Conservation (phyloP, 2,329 filamentous ascomycete species). For the Phialophora chinensis region DNA sequence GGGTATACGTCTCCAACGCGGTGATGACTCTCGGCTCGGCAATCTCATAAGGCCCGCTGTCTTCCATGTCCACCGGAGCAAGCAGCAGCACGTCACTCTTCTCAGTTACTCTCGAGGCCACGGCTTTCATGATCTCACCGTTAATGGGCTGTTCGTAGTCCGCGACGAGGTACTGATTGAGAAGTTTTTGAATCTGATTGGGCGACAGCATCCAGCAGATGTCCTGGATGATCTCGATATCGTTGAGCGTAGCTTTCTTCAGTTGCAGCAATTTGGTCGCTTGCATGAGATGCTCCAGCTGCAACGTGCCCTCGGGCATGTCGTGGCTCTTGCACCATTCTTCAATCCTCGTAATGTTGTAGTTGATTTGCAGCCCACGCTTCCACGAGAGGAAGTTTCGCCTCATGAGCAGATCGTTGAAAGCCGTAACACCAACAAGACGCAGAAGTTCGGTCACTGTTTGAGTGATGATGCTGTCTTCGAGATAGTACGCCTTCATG, state of each 20-base stretch:
- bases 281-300: slow-evolving; percentile 97
- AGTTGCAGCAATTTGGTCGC: slow-evolving; percentile 96
- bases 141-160: slow-evolving; percentile 99
- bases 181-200: slow-evolving; percentile 97
- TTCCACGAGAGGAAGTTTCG: slow-evolving; percentile 99
- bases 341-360: slow-evolving; percentile 99
- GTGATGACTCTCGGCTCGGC: slow-evolving; percentile 95
- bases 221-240: slow-evolving; percentile 99
- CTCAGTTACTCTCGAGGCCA: slow-evolving; percentile 93
- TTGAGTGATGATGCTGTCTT: slow-evolving; percentile 94
- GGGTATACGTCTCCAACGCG: slow-evolving; percentile 95
- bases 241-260: slow-evolving; percentile 98
- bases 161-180: slow-evolving; percentile 97
- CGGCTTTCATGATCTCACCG: slow-evolving; percentile 99
- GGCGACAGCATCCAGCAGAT: slow-evolving; percentile 97
- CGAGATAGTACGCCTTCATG: slow-evolving; percentile 98
- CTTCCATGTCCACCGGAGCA: slow-evolving; percentile 97
- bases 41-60: slow-evolving; percentile 97
- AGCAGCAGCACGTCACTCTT: slow-evolving; percentile 96
- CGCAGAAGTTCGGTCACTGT: slow-evolving; percentile 91
- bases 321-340: slow-evolving; percentile 99
- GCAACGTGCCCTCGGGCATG: slow-evolving; percentile 96
- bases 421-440: slow-evolving; percentile 94
- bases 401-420: slow-evolving; percentile 97
- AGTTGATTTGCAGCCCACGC: slow-evolving; percentile 98